Percentiles rank a stretch among this genome's conserved stretches.
Conservation (phyloP, 768 basidiomycete genomes). For the Lactarius tabidus region DNA sequence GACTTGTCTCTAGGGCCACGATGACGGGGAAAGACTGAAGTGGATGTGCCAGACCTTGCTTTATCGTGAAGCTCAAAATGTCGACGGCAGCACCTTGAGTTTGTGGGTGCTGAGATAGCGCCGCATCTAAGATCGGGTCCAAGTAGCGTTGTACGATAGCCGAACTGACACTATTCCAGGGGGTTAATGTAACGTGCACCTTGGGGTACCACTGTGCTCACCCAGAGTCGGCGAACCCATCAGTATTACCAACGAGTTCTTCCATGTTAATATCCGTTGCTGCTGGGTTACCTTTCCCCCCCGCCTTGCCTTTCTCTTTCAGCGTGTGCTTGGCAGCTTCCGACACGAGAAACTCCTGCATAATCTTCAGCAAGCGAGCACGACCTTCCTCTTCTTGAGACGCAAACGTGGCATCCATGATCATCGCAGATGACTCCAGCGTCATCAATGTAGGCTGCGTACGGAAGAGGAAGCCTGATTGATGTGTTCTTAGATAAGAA, state of each 20-base stretch:
- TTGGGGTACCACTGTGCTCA: conserved; percentile 36
- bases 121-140: conserved; percentile 72
- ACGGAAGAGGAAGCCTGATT: conserved; percentile 86
- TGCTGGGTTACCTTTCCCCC: conserved; percentile 38
- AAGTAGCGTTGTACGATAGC: conserved; percentile 94
- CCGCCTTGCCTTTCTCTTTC: conserved; percentile 57
- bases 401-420: conserved; percentile 88
- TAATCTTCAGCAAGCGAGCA: conserved; percentile 73
- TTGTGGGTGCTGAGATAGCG: conserved; percentile 61
- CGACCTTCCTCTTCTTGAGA: conserved; percentile 69
- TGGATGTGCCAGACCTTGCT: conserved; percentile 93
- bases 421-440: conserved; percentile 63
- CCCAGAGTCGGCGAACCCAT: conserved; percentile 97
- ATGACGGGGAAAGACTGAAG: conserved; percentile 92
- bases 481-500: conserved; percentile 6
- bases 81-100: conserved; percentile 86
- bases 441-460: conserved; percentile 92
- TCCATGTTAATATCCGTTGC: conserved; percentile 73
- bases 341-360: conserved; percentile 87
- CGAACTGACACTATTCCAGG: conserved; percentile 74
- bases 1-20: conserved; percentile 88
- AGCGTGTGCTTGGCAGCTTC: conserved; percentile 75
- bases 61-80: conserved; percentile 87
- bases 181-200: neutral
- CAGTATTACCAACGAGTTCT: conserved; percentile 91